A percentile compares a stretch with the other conserved stretches of the same genome.
These are phyloP conservation scores for Fennellomyces sp. DNA, from an alignment of 371 early-diverging fungal genomes.

Conservation along the genomic window DNA sequence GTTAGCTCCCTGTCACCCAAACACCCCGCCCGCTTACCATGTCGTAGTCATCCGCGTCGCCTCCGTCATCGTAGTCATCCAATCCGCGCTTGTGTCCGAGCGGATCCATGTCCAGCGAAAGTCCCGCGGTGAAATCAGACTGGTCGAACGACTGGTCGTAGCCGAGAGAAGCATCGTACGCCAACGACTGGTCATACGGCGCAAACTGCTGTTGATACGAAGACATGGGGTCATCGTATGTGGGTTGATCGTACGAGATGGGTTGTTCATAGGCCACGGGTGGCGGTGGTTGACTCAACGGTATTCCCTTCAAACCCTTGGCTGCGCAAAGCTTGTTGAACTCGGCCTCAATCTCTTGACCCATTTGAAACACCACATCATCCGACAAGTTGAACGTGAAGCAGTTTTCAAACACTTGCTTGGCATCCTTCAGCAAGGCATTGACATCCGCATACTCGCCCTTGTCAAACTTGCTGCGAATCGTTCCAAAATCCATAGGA, in stretches of 20 bases:
- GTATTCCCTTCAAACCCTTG: slow-evolving; percentile 19
- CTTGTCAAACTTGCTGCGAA: slow-evolving; percentile 25
- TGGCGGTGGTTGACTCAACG: not conserved
- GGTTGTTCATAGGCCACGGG: not conserved
- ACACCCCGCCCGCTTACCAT: not conserved
- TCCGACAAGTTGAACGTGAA: slow-evolving; percentile 81
- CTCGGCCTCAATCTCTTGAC: slow-evolving; percentile 54
- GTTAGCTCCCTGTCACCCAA: not conserved
- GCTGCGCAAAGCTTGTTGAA: slow-evolving; percentile 60
- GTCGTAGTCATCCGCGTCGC: not conserved
- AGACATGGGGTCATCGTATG: not conserved
- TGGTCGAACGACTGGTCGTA: not conserved
- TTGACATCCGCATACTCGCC: slow-evolving; percentile 20
- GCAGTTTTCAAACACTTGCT: slow-evolving; percentile 76
- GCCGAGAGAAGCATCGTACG: too few species aligned
- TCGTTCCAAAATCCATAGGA: slow-evolving; percentile 45
- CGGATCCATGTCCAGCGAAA: not conserved
- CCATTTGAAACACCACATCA: slow-evolving; percentile 73
- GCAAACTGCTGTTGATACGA: not conserved
- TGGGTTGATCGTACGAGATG: not conserved
- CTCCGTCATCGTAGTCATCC: not conserved
- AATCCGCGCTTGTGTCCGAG: not conserved
- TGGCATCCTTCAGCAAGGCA: slow-evolving; percentile 27
- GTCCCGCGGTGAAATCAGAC: not conserved
- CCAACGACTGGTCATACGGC: not conserved